Conservation (phyloP, 192 early-diverging fungal species). For the Paraglomus brasilianum region DNA sequence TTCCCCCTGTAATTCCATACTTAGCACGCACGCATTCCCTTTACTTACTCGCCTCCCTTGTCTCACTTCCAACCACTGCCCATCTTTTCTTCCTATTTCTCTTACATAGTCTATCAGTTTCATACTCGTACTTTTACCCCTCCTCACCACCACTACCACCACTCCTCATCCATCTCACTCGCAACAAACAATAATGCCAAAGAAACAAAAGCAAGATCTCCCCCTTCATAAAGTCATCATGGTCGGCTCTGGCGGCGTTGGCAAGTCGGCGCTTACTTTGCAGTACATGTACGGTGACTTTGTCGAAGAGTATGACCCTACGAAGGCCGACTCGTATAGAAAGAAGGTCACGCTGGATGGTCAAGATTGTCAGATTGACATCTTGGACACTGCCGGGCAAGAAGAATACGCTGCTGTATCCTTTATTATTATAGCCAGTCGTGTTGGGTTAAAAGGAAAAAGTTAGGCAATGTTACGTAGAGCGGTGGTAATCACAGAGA, state of each 20-base stretch:
- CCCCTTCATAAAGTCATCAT: conserved; percentile 90
- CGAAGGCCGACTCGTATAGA: conserved; percentile 87
- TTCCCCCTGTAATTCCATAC: too few relatives aligned
- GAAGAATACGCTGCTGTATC: conserved; percentile 87
- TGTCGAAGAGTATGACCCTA: conserved; percentile 93
- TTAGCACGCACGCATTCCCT: too few relatives aligned
- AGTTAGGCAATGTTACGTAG: too few relatives aligned
- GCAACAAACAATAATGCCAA: conserved; percentile 53
- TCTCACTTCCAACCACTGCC: too few relatives aligned
- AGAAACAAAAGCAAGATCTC: conserved; percentile 64
- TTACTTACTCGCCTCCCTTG: too few relatives aligned
- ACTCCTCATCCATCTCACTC: too few relatives aligned
- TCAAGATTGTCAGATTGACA: conserved; percentile 83
- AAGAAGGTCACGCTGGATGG: conserved; percentile 76
- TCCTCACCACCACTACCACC: too few relatives aligned
- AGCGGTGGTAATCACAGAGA: too few relatives aligned
- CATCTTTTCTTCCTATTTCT: too few relatives aligned
- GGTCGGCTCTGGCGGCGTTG: conserved; percentile 89
- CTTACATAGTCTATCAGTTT: too few relatives aligned
- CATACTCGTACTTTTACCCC: too few relatives aligned
- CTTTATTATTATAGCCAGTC: not conserved
- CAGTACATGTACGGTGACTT: conserved; percentile 94
- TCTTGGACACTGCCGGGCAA: conserved; percentile 87
- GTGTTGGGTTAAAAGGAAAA: too few relatives aligned
- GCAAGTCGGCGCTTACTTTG: conserved; percentile 85